Conservation (phyloP, 805 yeast species). For the Candida caryicola region DNA sequence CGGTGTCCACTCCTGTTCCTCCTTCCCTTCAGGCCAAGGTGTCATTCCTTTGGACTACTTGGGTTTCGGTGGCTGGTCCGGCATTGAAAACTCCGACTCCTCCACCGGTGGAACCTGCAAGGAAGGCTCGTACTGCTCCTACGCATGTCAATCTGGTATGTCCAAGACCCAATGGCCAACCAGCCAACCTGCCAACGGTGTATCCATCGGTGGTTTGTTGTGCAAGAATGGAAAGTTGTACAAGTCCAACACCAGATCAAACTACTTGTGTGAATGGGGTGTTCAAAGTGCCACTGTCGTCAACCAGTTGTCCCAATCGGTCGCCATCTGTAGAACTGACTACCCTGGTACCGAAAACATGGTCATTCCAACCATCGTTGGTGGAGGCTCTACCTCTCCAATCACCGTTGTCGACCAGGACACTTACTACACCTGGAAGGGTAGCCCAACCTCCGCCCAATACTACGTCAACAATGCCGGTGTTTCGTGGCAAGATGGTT, state of each 20-base stretch:
- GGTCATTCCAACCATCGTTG: constrained; percentile 87
- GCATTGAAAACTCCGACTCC: constrained; percentile 59
- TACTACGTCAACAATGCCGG: constrained; percentile 98
- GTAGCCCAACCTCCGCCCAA: constrained; percentile 85
- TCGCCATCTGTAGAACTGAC: constrained; percentile 96
- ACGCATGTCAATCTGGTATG: constrained; percentile 98
- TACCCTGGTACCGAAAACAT: constrained; percentile 99
- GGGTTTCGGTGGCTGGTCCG: constrained; percentile 82
- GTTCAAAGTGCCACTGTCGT: constrained; percentile 63
- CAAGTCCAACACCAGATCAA: constrained; percentile 67
- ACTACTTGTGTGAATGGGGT: constrained; percentile 89
- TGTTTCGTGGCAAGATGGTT: constrained; percentile 83
- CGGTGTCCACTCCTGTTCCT: constrained; percentile 63
- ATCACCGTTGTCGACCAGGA: constrained; percentile 79
- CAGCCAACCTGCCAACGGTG: constrained; percentile 82
- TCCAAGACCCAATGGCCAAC: constrained; percentile 98
- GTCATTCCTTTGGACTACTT: constrained; percentile 70
- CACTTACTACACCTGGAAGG: constrained; percentile 78
- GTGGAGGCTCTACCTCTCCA: constrained; percentile 61
- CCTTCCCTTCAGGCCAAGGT: constrained; percentile 81
- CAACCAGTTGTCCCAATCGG: constrained; percentile 57
- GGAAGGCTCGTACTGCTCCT: constrained; percentile 94
- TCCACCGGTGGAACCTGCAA: constrained; percentile 68
- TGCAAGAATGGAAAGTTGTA: constrained; percentile 84
- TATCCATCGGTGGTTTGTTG: constrained; percentile 87